These are phyloP conservation scores for Rhizomucor pusillus DNA, from an alignment of 371 early-diverging fungal genomes.

Conservation along the genomic window DNA sequence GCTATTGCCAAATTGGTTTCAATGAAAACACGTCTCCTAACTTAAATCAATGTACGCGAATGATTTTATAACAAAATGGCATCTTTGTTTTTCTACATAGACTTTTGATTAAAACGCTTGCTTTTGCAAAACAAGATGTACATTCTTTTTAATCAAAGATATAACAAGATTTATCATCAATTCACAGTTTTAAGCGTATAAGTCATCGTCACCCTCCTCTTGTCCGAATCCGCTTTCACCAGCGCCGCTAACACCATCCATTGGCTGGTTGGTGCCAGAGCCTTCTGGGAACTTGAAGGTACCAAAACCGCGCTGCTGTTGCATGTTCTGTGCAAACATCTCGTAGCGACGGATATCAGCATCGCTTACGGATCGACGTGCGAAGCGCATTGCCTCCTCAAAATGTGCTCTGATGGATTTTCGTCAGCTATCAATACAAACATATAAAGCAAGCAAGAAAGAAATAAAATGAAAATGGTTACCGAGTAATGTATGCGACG, in stretches of 20 bases:
- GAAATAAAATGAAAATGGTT: not conserved
- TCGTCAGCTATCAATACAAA: not conserved
- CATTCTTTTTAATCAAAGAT: slow-evolving; percentile 1
- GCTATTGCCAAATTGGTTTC: too few species aligned
- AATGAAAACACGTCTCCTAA: too few species aligned
- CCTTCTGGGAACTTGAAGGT: slow-evolving; percentile 93
- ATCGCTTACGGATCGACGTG: slow-evolving; percentile 96
- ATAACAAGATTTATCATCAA: not conserved
- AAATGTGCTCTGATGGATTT: slow-evolving; percentile 75
- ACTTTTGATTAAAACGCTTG: not conserved
- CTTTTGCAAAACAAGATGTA: slow-evolving; percentile 3
- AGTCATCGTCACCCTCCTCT: slow-evolving; percentile 54
- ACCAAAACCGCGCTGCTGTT: slow-evolving; percentile 91
- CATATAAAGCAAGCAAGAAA: not conserved
- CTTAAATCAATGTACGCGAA: too few species aligned
- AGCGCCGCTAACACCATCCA: slow-evolving; percentile 26
- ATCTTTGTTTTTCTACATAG: not conserved
- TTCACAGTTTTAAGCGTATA: slow-evolving; percentile 44
- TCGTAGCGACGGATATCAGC: slow-evolving; percentile 98
- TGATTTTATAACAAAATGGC: too few species aligned
- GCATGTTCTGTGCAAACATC: slow-evolving; percentile 98
- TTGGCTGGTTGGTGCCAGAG: slow-evolving; percentile 45
- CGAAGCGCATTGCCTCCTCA: slow-evolving; percentile 97
- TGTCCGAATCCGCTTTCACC: slow-evolving; percentile 43
- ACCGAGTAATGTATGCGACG: slow-evolving; percentile 89